Evolutionary conservation across 352 stramenopile genomes (phyloP), one percentile per base, ranked within the genome.

Genomic region (Elongisporangium prolatum): DNA sequence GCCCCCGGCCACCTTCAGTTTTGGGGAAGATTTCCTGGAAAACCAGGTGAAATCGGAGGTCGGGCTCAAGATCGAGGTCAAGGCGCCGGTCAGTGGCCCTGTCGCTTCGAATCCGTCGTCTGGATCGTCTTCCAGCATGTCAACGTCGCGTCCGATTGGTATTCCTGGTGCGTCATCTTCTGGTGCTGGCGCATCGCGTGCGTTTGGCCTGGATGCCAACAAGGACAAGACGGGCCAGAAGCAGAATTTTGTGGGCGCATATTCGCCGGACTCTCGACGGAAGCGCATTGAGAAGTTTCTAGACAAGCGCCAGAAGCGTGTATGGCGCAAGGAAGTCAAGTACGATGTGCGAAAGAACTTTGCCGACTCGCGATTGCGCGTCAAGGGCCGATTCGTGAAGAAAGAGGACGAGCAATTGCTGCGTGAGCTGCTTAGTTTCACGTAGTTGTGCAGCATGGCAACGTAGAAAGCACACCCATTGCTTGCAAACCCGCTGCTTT

Each of bases 341-440:
- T 99, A 99, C 64, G 95, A 98, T 71, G 95, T 98, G 37, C 80
- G 97, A 9, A 99, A 99, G 70, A 98, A 98, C 61, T 98, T 99
- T 89, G 97, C 97, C 18, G 96, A 99, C 74, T 98, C 91, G 66
- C 78, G 97, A 63, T 67, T 99, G 60, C 80, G 97, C 38, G 96
- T 99, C 9, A 98, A 99, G 71, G 93, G 96, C 13, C 83, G 96
- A 2, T 99, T 99, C 67, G 96, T 99, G 17, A 98, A 98, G 63
- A 99, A 99, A 61, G 96, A 99, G 72, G 96, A 99, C 67, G 89
- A 97, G 64, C 81, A 97, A 57, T 59, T 97, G 54, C 65, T 97
- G 67, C 83, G 88, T 11, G 83, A 92, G 63, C 60, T 92, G 59
- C 68, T 92, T 44, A 92, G 83, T 56, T 90, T 92, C 62, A 92